Evolutionary conservation across 176 grass and related monocot species (phyloP), one percentile per base, ranked within the genome.

Genomic region (Carex kokanica): DNA sequence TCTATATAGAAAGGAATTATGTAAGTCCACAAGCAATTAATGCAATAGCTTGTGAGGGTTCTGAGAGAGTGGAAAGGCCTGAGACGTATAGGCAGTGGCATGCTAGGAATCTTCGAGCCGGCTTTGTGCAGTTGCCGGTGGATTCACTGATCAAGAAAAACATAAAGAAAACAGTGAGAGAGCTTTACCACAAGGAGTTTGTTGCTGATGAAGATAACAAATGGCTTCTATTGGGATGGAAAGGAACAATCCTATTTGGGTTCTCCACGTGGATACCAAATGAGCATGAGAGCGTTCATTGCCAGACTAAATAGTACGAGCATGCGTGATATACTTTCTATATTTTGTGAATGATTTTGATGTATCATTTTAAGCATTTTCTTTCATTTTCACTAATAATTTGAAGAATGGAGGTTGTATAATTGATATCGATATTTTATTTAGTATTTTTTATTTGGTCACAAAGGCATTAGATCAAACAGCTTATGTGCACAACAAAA

Each of bases 1-100:
- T 2, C 0, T 1, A 21, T 52, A 5, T 75, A 14, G 71, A 75
- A 24, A 40, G 16, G 18, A 51, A 52, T 11, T 12, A 18, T 18
- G 0, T 49, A 10, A 15, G 71, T 47, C 38, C 3, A 12, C 0
- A 8, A 18, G 15, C 31, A 23, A 52, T 75, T 47, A 75, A 53
- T 53, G 71, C 14, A n/a, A 75, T 75, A 75, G 71, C 71, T 25
- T 75, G 40, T 75, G 71, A 75, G 45, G 71, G 71, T 17, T 75
- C 41, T 6, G 40, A 75, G 9, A 75, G 41, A 21, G 43, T 47
- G 43, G 71, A 17, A 0, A 52, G 71, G 3, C 41, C 71, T 11
- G 71, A 24, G 40, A 45, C 38, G 2, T 75, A 75, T 31, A 18
- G 16, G 71, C 40, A 75, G 23, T 75, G 71, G 71, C 71, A 75